Evolutionary conservation across 2,329 filamentous ascomycete genomes (phyloP).

Genomic region (Aspergillus sp.): DNA sequence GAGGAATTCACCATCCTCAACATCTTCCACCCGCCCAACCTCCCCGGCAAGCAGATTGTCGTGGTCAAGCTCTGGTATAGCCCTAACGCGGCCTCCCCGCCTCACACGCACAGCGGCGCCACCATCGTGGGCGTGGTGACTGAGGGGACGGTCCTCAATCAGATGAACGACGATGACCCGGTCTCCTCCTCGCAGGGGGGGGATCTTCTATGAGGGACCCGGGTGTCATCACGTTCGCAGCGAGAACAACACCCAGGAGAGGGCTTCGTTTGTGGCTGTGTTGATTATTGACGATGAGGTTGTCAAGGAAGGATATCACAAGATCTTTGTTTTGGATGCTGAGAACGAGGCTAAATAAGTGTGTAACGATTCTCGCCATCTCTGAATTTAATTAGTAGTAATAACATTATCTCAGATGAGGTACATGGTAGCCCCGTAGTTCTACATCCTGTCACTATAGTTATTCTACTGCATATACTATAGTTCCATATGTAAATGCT

Average conservation of each 20-base stretch:
- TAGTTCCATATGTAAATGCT: no score
- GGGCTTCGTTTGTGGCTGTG: conserved; percentile 2
- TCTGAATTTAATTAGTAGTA: no score
- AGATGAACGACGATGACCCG: conserved; percentile 8
- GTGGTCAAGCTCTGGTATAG: neutral
- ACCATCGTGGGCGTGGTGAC: neutral
- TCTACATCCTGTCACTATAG: no score
- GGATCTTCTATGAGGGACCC: conserved; percentile 9
- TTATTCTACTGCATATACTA: no score
- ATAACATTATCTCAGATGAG: no score
- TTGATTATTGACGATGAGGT: conserved; percentile 12
- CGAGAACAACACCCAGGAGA: conserved; percentile 5
- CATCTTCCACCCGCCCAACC: conserved; percentile 6
- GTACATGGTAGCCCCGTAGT: no score
- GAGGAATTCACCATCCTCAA: conserved; percentile 2
- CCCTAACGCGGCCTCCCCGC: neutral
- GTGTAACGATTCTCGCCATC: no score
- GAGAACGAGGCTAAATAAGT: no score
- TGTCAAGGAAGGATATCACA: conserved; percentile 5
- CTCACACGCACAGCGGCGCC: conserved; percentile 11
- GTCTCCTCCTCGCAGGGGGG: neutral
- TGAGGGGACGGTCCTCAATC: conserved; percentile 7
- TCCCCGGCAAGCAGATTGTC: conserved; percentile 8
- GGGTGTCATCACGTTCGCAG: conserved; percentile 7
- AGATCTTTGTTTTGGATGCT: conserved; percentile 10